Base-by-base conservation (phyloP, 2,329 filamentous ascomycete genomes). In the Colletotrichum godetiae region DNA sequence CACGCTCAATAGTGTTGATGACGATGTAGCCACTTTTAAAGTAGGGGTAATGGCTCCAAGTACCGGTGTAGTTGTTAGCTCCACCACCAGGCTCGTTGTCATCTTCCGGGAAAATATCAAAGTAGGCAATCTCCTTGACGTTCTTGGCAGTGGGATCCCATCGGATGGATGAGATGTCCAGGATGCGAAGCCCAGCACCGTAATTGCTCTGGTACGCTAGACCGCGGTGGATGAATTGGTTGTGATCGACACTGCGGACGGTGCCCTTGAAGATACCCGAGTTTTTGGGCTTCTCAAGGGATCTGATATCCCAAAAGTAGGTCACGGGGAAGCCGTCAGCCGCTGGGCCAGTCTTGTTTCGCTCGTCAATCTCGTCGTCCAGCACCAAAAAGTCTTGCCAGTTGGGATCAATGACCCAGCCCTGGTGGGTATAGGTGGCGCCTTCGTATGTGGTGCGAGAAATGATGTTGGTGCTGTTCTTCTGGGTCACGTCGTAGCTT, bases 361-460 rank as follows among this genome's bases (percentile, higher is more conserved):
- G 73, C 80, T 90, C 88, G 68, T 90, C 88, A 8, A 86, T 82
- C 76, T 89, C 88, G 73, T 89, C 88, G 72, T 89, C 87, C 3
- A 88, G 76, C 8, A 89, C 81, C 3, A 89, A 82, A 76, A 83
- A 88, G 37, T 84, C 85, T 35, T 85, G 80, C 69, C 79, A 84
- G 42, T 82, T 78, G 1, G 80, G 78, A 76, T 89, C 85, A 12
- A 88, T 82, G 3, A 90, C 81, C 81, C 86, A 87, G 11, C 89
- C 89, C 75, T 91, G 89, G 76, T 91, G 89, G 0, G 88, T 89
- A 79, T 91, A 91, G 2, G 85, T 80, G 2, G 88, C 88, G 55
- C 89, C 89, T 13, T 86, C 84, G 77, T 90, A 91, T 0, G 85
- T 85, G 4, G 88, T 90, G 37, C 83, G 83, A 19, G 88, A 89